Base-by-base conservation (phyloP, 371 early-diverging fungal genomes). In the Apophysomyces elegans region DNA sequence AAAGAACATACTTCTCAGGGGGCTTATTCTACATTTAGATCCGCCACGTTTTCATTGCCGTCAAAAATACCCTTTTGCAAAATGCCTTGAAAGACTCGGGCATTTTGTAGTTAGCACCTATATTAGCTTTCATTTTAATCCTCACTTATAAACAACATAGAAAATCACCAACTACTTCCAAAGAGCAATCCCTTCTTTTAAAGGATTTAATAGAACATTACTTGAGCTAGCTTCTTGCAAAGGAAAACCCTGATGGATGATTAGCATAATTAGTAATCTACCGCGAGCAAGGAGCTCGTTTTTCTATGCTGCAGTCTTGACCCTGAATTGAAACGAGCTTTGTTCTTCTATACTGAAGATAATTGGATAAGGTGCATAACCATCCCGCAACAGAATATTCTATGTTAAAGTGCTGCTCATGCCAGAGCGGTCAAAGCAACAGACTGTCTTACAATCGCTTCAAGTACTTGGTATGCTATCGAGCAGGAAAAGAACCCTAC, bases 51-150 rank as follows among this genome's bases (percentile, higher is more conserved):
- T 85, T 88, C 78, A 84, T 85, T 16, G 88, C 90, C 11, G 86
- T 89, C 65, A 88, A 87, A 65, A 86, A 87, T 56, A 89, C 88
- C 5, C 83, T 89, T 38, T 63, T 89, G 37, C 86, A 87, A 57
- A 86, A 86, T 69, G 81, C 84, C 18, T 63, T 86, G 38, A 81
- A 78, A 64, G 84, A 86, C 59, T 84, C 81, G 41, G 86, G 86
- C 11, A 83, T 86, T 50, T 70, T 84, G 69, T 84, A 77, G 73
- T 37, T 14, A 50, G 37, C 44, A 58, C 5, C 37, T 4, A 41
- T 62, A 41, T 58, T 32, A 32, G 47, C 50, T 64, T 56, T 45
- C 6, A 26, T 35, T 41, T 8, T 46, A 50, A 50, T 18, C 21
- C 54, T 26, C 54, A 50, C 54, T 50, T 50, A 50, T 50, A 50